Percentiles rank a stretch among this genome's conserved stretches.
Evolutionary conservation across 2,329 filamentous ascomycete species (phyloP).

Genomic region (Calycina herbarum): DNA sequence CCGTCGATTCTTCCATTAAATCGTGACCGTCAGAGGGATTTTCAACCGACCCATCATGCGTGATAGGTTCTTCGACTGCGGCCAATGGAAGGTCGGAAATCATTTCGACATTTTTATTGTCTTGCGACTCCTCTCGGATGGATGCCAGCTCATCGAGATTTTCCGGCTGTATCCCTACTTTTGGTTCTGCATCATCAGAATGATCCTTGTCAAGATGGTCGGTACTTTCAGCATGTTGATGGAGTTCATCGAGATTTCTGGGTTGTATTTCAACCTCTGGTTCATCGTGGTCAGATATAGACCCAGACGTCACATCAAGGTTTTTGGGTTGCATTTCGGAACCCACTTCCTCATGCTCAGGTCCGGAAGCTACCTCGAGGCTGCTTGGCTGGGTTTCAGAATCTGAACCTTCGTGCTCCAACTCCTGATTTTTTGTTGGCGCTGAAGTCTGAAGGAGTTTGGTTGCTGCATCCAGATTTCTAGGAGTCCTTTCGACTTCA

Average conservation of each 20-base stretch:
- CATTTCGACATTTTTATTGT: background rate
- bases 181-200: background rate
- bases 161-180: background rate
- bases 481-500: background rate
- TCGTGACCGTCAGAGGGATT: background rate
- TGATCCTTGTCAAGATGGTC: background rate
- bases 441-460: background rate
- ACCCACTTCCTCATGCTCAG: no score
- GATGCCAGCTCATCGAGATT: background rate
- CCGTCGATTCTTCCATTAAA: background rate
- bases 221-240: no score
- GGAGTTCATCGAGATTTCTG: background rate
- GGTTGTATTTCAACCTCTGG: background rate
- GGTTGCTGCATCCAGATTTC: background rate
- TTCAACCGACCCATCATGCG: background rate
- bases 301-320: background rate
- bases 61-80: background rate
- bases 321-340: background rate
- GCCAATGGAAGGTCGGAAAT: background rate
- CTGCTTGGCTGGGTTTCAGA: background rate
- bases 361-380: background rate
- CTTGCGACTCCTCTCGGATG: background rate
- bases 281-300: background rate
- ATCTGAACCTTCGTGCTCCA: background rate
- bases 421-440: background rate